Percentiles rank a stretch among this genome's conserved stretches.
Evolutionary conservation across 2,329 filamentous ascomycete species (phyloP).

Genomic region (Thelonectria blattea): DNA sequence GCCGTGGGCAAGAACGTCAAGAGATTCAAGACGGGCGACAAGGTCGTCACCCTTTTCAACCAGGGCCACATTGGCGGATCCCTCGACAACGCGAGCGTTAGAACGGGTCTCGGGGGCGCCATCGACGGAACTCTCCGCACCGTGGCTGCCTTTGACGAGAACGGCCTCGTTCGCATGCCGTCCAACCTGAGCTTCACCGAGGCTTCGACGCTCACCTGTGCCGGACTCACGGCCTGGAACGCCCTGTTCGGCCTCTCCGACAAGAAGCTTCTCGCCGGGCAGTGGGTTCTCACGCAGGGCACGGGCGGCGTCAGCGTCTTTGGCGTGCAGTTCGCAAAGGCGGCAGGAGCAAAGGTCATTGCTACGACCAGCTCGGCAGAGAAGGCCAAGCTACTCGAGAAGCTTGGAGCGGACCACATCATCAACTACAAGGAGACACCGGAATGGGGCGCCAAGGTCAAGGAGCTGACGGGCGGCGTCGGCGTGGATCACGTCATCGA

Average conservation of each 20-base stretch:
- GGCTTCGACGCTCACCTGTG: constrained; percentile 64
- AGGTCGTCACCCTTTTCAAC: constrained; percentile 67
- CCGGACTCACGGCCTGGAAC: constrained; percentile 70
- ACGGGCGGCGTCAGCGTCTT: constrained; percentile 73
- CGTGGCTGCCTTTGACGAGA: constrained; percentile 71
- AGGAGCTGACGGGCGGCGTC: constrained; percentile 49
- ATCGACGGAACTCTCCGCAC: constrained; percentile 72
- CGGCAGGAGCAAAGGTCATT: constrained; percentile 55
- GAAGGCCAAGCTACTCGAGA: constrained; percentile 51
- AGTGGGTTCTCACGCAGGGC: constrained; percentile 70
- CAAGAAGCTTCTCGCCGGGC: constrained; percentile 56
- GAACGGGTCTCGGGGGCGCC: constrained; percentile 70
- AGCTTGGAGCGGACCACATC: constrained; percentile 56
- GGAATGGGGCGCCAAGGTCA: constrained; percentile 54
- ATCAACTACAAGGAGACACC: constrained; percentile 56
- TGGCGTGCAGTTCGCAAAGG: constrained; percentile 64
- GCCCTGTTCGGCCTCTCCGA: constrained; percentile 63
- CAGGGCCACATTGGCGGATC: constrained; percentile 57
- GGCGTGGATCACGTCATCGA: constrained; percentile 57
- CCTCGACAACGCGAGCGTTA: constrained; percentile 41
- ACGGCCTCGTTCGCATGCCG: constrained; percentile 69
- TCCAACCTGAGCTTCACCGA: constrained; percentile 58
- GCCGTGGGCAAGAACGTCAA: constrained; percentile 57
- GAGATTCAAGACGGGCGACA: constrained; percentile 58
- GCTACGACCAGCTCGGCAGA: constrained; percentile 54